Conservation (phyloP, 495 filamentous ascomycete species). For the Penicillium macrosclerotiorum region DNA sequence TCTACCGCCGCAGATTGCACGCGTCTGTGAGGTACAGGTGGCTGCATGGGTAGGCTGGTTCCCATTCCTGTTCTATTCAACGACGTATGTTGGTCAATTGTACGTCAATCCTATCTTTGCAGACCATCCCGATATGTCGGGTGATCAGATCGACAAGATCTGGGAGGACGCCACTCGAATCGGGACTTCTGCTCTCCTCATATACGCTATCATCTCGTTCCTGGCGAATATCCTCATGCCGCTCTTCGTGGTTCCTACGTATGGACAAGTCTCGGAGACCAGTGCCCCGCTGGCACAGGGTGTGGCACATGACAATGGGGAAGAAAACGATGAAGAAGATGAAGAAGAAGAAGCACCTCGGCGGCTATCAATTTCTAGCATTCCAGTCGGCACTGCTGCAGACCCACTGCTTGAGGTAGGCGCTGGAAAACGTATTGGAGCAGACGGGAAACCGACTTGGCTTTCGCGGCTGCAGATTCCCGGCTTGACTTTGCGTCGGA, state of each 20-base stretch:
- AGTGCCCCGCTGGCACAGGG: too few relatives aligned
- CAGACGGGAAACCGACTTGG: slow-evolving; percentile 27
- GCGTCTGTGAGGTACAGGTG: slow-evolving; percentile 84
- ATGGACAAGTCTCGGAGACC: slow-evolving; percentile 28
- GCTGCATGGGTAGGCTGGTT: slow-evolving; percentile 95
- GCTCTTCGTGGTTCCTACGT: slow-evolving; percentile 76
- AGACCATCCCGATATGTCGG: slow-evolving; percentile 70
- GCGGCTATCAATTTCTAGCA: slow-evolving; percentile 32
- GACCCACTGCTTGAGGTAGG: slow-evolving; percentile 28
- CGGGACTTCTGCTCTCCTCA: slow-evolving; percentile 81
- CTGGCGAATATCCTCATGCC: slow-evolving; percentile 75
- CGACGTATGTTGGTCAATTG: slow-evolving; percentile 86
- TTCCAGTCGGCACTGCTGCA: slow-evolving; percentile 24
- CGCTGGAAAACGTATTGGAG: not conserved
- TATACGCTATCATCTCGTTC: slow-evolving; percentile 82
- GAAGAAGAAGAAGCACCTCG: slow-evolving; percentile 21
- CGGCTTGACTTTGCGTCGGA: slow-evolving; percentile 77
- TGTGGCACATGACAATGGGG: too few relatives aligned
- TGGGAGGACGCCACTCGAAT: slow-evolving; percentile 82
- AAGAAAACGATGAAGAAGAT: slow-evolving; percentile 7
- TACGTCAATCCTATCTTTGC: slow-evolving; percentile 79
- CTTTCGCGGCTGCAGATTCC: slow-evolving; percentile 65
- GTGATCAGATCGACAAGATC: slow-evolving; percentile 66
- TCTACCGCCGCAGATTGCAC: slow-evolving; percentile 74
- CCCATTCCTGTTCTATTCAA: slow-evolving; percentile 90